These are phyloP conservation scores for Tricholoma bakamatsutake DNA, from an alignment of 768 basidiomycete genomes.

Conservation along the genomic window DNA sequence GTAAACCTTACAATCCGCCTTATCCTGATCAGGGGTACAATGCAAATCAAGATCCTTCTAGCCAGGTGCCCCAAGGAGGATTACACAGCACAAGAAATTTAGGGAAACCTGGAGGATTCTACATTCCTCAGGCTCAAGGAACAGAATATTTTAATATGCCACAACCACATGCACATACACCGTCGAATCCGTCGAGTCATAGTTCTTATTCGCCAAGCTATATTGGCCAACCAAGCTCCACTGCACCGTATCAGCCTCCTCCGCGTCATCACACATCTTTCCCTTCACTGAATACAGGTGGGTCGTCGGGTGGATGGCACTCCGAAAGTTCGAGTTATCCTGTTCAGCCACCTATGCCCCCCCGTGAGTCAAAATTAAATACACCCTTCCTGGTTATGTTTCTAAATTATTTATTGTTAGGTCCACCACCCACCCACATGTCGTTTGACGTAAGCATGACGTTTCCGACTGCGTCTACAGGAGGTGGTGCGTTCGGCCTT, in stretches of 20 bases:
- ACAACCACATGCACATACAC: conserved; percentile 9
- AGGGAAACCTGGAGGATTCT: conserved; percentile 11
- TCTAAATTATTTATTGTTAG: conserved; percentile 12
- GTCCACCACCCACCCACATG: conserved; percentile 17
- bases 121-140: conserved; percentile 22
- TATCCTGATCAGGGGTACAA: not conserved
- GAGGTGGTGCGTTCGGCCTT: conserved; percentile 29
- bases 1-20: conserved; percentile 6
- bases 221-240: conserved; percentile 6
- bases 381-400: not conserved
- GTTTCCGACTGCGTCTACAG: conserved; percentile 24
- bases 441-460: conserved; percentile 18
- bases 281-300: conserved; percentile 11
- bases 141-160: conserved; percentile 12
- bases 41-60: not conserved
- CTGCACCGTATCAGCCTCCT: conserved; percentile 6
- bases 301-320: conserved; percentile 17
- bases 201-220: conserved; percentile 14
- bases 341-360: conserved; percentile 26
- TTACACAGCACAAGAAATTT: no score
- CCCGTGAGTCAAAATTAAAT: conserved; percentile 27
- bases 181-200: not conserved
- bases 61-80: not conserved
- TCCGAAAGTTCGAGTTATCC: conserved; percentile 16
- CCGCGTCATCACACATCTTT: conserved; percentile 14